Conservation (phyloP, 441 rosid species). For the Brassica balearica region DNA sequence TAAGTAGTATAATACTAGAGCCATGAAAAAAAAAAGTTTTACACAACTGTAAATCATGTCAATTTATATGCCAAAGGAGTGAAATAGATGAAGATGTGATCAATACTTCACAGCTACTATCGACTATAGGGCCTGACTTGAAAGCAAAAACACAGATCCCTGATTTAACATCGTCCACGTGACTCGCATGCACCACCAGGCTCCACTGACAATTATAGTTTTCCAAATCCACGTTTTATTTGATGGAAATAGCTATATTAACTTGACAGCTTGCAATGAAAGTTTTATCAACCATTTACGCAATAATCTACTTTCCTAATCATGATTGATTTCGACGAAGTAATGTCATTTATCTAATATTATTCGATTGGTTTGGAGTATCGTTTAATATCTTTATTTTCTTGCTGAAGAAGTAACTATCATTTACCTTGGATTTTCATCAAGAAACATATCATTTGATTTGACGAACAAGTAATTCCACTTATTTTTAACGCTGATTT, state of each 20-base stretch:
- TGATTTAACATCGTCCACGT: slow-evolving; percentile 15
- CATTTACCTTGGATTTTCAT: not conserved
- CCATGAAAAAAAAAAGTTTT: too few species aligned
- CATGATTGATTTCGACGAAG: not conserved
- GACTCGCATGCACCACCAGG: slow-evolving; percentile 3
- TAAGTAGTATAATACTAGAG: too few species aligned
- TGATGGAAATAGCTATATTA: not conserved
- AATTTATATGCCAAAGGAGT: not conserved
- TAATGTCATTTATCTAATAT: not conserved
- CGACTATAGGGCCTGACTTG: not conserved
- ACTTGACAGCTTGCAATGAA: not conserved
- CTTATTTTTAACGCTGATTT: not conserved
- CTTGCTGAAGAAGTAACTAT: not conserved
- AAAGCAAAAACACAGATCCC: not conserved
- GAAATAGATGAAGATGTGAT: not conserved
- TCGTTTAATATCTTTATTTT: not conserved
- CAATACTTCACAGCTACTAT: not conserved
- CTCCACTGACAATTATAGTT: not conserved
- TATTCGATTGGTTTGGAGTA: not conserved
- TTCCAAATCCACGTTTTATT: not conserved
- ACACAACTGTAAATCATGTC: too few species aligned
- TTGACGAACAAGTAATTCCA: slow-evolving; percentile 7
- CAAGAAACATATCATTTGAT: not conserved
- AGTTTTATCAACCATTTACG: not conserved
- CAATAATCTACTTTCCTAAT: not conserved